Conservation (phyloP, 2,329 filamentous ascomycete genomes). For the Arthrobotrys entomopaga region DNA sequence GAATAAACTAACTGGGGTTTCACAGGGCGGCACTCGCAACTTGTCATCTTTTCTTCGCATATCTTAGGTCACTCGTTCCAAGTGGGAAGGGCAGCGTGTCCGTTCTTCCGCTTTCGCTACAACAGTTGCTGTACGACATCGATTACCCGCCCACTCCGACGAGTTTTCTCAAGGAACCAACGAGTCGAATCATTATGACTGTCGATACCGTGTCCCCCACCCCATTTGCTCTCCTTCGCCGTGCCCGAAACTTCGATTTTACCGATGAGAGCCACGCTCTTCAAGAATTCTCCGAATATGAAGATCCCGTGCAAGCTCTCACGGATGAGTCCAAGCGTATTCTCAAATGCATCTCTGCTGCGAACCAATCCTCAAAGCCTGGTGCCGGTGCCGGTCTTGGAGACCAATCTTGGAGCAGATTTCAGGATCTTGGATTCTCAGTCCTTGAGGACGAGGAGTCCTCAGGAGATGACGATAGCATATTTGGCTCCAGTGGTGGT, state of each 20-base stretch:
- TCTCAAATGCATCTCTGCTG: constrained; percentile 83
- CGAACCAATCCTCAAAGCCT: constrained; percentile 83
- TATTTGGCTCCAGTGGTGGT: constrained; percentile 65
- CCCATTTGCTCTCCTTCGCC: constrained; percentile 86
- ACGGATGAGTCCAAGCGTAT: constrained; percentile 95
- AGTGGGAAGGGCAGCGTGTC: constrained; percentile 79
- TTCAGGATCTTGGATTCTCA: constrained; percentile 92
- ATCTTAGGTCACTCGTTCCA: constrained; percentile 88
- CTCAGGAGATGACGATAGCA: constrained; percentile 65
- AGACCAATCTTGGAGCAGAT: constrained; percentile 90
- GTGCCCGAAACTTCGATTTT: constrained; percentile 95
- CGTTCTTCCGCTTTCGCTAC: constrained; percentile 85
- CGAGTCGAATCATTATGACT: constrained; percentile 94
- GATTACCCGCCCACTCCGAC: constrained; percentile 90
- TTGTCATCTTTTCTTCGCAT: constrained; percentile 97
- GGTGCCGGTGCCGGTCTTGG: constrained; percentile 76
- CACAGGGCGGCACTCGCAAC: constrained; percentile 89
- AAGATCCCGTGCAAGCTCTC: constrained; percentile 85
- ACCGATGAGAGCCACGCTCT: constrained; percentile 86
- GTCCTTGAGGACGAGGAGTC: constrained; percentile 71
- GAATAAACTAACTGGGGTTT: constrained; percentile 4
- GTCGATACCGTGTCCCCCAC: constrained; percentile 94
- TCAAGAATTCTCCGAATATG: constrained; percentile 84
- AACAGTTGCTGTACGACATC: constrained; percentile 88
- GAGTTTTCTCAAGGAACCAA: constrained; percentile 78